phyloP scores from a whole-genome alignment of 495 filamentous ascomycete genomes.

The Neurospora sp. region DNA sequence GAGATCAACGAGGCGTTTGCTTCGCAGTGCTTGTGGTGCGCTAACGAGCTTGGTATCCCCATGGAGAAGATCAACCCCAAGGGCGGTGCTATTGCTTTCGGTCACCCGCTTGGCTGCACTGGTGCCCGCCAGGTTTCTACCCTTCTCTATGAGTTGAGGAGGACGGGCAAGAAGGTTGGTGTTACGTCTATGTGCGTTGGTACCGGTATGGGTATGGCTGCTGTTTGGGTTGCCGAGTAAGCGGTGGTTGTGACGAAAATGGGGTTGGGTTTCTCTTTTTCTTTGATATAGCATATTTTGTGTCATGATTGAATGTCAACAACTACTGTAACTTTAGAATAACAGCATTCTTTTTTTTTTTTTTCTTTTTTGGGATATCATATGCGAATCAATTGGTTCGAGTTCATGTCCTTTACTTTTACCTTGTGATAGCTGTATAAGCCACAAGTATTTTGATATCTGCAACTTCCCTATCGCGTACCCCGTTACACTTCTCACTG shows the following conservation, averaged over 20 bases:
- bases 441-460: not conserved
- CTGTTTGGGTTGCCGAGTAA: conserved; percentile 69
- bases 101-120: conserved; percentile 91
- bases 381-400: not conserved
- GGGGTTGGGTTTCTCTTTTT: not conserved
- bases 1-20: conserved; percentile 99
- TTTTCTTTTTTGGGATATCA: not conserved
- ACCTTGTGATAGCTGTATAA: not conserved
- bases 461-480: not conserved
- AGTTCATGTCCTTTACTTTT: not conserved
- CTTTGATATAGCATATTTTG: not conserved
- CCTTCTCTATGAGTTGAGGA: conserved; percentile 74
- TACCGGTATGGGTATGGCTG: conserved; percentile 67
- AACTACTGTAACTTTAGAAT: not conserved
- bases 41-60: conserved; percentile 76
- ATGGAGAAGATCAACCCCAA: conserved; percentile 87
- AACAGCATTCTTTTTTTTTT: not conserved
- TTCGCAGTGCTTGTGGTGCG: conserved; percentile 87
- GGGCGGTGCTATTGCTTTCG: conserved; percentile 97
- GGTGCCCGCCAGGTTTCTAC: conserved; percentile 91
- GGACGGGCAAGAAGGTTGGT: conserved; percentile 73
- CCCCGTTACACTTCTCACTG: not conserved
- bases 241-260: not conserved
- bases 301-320: not conserved
- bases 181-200: conserved; percentile 96